Percentiles rank a stretch among this genome's conserved stretches.
Evolutionary conservation across 805 yeast genomes (phyloP).

Genomic region (Candida awuae): DNA sequence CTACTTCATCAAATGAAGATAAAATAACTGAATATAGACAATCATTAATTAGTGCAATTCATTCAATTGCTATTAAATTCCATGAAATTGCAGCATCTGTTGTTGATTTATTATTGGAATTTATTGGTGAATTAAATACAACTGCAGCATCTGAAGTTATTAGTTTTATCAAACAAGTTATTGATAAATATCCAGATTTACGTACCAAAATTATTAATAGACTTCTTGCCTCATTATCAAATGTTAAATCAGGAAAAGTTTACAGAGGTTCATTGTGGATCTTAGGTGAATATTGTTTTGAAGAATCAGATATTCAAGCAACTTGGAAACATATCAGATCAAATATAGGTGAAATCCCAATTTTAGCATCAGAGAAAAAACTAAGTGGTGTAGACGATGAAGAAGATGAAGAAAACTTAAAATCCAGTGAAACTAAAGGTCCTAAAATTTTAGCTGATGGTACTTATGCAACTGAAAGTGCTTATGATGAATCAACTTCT

Average conservation of each 20-base stretch:
- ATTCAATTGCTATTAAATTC: slow-evolving; percentile 78
- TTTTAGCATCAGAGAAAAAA: slow-evolving; percentile 65
- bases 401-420: slow-evolving; percentile 11
- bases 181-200: slow-evolving; percentile 81
- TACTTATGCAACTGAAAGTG: slow-evolving; percentile 93
- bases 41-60: slow-evolving; percentile 78
- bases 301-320: slow-evolving; percentile 61
- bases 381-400: slow-evolving; percentile 12
- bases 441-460: slow-evolving; percentile 97
- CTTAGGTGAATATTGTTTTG: slow-evolving; percentile 81
- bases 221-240: slow-evolving; percentile 53
- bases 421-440: slow-evolving; percentile 35
- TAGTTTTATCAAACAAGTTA: slow-evolving; percentile 87
- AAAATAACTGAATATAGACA: slow-evolving; percentile 82
- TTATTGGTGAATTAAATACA: slow-evolving; percentile 76
- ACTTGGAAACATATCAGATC: slow-evolving; percentile 84
- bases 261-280: slow-evolving; percentile 94
- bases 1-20: slow-evolving; percentile 67
- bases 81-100: slow-evolving; percentile 88
- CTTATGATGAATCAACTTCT: slow-evolving; percentile 46
- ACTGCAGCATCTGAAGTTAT: slow-evolving; percentile 84
- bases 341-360: slow-evolving; percentile 87
- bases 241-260: slow-evolving; percentile 79
- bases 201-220: slow-evolving; percentile 57
- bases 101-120: slow-evolving; percentile 79